These are phyloP conservation scores for Acacia confusa DNA, from an alignment of 306 rosid species.

Conservation along the genomic window DNA sequence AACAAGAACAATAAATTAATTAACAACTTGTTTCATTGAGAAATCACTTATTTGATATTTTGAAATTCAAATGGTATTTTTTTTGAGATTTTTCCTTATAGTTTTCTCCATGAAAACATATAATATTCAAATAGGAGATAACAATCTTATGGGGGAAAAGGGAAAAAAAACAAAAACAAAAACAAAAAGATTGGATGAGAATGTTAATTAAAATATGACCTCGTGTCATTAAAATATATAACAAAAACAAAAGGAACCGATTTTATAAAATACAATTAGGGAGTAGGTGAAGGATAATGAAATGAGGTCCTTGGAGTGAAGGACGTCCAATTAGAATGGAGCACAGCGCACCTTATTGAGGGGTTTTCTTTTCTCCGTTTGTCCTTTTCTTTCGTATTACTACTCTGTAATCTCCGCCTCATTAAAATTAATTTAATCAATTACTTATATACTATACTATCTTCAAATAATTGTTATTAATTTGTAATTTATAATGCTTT, in stretches of 20 bases:
- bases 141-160: background rate
- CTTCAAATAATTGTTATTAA: no score
- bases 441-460: no score
- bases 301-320: background rate
- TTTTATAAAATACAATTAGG: background rate
- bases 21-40: no score
- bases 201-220: background rate
- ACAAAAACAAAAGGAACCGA: background rate
- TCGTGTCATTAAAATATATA: background rate
- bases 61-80: no score
- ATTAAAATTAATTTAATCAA: background rate
- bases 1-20: no score
- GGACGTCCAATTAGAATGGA: background rate
- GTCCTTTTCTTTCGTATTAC: background rate
- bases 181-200: background rate
- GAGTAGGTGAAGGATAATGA: background rate
- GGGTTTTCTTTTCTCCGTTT: background rate
- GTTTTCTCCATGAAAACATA: background rate
- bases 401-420: background rate
- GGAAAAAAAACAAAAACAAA: no score
- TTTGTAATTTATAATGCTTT: no score
- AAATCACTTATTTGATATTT: no score
- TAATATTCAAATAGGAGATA: background rate
- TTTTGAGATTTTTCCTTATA: no score
- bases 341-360: background rate